Conservation (phyloP, 2,329 filamentous ascomycete species). For the Fusarium coicis region DNA sequence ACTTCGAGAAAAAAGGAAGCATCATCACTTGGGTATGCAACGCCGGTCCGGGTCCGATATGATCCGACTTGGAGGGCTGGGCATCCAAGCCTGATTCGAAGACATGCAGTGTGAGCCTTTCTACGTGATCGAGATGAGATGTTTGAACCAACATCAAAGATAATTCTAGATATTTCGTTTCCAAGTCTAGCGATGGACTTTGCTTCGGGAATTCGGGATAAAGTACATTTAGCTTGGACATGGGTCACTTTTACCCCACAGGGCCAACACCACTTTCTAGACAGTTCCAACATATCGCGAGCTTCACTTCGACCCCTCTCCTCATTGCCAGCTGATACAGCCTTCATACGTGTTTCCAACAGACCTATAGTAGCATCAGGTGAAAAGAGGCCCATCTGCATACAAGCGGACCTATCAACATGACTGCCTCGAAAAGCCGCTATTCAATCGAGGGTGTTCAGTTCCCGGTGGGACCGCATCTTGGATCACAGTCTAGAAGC, state of each 20-base stretch:
- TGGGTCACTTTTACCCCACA: constrained; percentile 39
- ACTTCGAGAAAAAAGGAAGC: background rate
- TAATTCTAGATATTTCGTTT: constrained; percentile 28
- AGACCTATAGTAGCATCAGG: background rate
- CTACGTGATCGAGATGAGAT: background rate
- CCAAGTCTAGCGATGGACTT: background rate
- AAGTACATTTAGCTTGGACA: constrained; percentile 13
- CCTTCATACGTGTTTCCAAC: constrained; percentile 5
- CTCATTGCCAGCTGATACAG: background rate
- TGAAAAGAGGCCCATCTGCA: constrained; percentile 14
- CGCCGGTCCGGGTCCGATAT: constrained; percentile 39
- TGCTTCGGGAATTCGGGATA: background rate
- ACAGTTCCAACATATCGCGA: constrained; percentile 39
- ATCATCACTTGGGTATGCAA: background rate
- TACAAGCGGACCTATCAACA: constrained; percentile 42
- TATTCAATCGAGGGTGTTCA: constrained; percentile 22
- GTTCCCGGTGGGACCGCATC: constrained; percentile 13
- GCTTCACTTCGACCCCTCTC: constrained; percentile 29
- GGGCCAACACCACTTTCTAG: constrained; percentile 42
- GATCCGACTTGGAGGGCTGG: constrained; percentile 32
- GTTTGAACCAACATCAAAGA: background rate
- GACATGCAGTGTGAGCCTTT: constrained; percentile 24
- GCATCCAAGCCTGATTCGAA: constrained; percentile 9
- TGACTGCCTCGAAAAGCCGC: background rate
- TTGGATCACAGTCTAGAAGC: constrained; percentile 20